Conservation (phyloP, 2,329 filamentous ascomycete species). For the Samsoniella hepiali region DNA sequence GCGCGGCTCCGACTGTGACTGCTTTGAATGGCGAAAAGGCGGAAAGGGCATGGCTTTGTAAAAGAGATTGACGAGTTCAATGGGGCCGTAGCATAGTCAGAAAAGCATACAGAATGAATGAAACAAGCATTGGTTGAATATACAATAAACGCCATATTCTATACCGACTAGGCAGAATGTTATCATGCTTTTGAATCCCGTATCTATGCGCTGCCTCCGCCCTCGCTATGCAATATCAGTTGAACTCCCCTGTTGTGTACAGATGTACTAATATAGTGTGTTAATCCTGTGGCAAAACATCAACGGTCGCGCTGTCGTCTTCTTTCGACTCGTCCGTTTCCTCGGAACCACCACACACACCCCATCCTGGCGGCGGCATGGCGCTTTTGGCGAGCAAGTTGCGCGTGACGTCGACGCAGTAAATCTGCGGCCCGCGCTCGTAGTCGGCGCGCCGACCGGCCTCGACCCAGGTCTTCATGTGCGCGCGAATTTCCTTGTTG, state of each 20-base stretch:
- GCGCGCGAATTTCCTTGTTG: constrained; percentile 39
- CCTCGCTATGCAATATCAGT: not conserved
- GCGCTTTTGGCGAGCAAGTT: constrained; percentile 36
- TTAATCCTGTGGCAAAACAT: not conserved
- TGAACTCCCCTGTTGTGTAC: not conserved
- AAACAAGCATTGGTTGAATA: not conserved
- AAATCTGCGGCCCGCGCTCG: constrained; percentile 34
- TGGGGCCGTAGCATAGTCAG: not conserved
- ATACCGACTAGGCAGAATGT: not conserved
- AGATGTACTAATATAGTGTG: not conserved
- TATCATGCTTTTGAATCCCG: not conserved
- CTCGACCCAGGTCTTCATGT: constrained; percentile 36
- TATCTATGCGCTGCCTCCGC: not conserved
- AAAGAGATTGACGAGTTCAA: not conserved
- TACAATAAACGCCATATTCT: not conserved
- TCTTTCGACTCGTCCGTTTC: not conserved
- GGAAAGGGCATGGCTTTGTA: not conserved
- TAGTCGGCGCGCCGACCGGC: constrained; percentile 27
- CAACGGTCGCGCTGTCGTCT: not conserved
- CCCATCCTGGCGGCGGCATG: constrained; percentile 22
- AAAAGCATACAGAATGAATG: not conserved
- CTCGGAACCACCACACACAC: not conserved
- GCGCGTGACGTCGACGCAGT: constrained; percentile 34
- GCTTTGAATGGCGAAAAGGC: not conserved
- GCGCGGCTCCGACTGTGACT: not conserved